Conservation (phyloP, 768 basidiomycete species). For the Baorangia bicolor region DNA sequence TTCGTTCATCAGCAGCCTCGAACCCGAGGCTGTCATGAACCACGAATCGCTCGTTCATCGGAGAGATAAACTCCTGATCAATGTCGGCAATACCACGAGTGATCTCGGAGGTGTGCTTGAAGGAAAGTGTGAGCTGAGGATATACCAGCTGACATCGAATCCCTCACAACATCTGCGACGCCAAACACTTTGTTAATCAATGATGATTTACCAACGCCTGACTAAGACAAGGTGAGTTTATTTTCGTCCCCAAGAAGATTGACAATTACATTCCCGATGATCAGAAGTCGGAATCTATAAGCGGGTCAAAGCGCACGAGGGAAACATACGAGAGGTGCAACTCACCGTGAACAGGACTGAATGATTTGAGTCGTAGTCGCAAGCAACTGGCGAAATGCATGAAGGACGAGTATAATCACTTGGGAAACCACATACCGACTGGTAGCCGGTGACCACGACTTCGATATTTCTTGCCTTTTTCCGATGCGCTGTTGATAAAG, state of each 20-base stretch:
- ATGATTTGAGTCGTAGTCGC: constrained; percentile 10
- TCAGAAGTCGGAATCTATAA: constrained; percentile 13
- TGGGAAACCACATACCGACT: not conserved
- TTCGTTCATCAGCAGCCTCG: constrained; percentile 8
- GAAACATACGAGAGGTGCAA: not conserved
- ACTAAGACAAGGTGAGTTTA: constrained; percentile 1
- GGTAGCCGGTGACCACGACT: constrained; percentile 1
- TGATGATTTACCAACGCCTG: constrained; percentile 17
- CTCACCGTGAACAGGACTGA: constrained; percentile 12
- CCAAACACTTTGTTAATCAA: constrained; percentile 14
- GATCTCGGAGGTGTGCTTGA: constrained; percentile 1
- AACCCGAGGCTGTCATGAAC: constrained; percentile 20
- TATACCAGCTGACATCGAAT: not conserved
- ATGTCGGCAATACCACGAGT: constrained; percentile 10
- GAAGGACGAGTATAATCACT: not conserved
- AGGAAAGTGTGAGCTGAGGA: not conserved
- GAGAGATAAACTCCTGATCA: constrained; percentile 13
- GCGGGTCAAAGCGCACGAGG: not conserved
- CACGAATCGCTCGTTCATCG: constrained; percentile 13
- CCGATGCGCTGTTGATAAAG: constrained; percentile 6
- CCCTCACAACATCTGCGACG: constrained; percentile 9
- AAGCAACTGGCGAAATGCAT: constrained; percentile 1
- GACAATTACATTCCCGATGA: constrained; percentile 15
- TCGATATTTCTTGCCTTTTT: constrained; percentile 7
- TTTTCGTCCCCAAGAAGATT: not conserved